Base-by-base conservation (phyloP, 345 rosid genomes). In the Orychophragmus violaceus region DNA sequence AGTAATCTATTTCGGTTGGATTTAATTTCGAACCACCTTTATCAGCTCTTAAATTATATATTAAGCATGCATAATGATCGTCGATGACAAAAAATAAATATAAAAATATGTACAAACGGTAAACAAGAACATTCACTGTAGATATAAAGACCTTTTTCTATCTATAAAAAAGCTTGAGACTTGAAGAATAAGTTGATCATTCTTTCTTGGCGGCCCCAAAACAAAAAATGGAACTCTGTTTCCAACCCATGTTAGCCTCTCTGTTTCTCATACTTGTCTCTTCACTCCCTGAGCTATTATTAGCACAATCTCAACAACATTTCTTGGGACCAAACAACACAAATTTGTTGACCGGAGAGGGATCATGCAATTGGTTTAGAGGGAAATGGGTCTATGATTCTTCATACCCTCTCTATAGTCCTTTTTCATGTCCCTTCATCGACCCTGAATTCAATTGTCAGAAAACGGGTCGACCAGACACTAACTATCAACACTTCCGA, bases 321-420 rank as follows among this genome's bases (percentile, higher is more conserved):
- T 56, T 72, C 21, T 54, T 46, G 24, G 61, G 63, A 74, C 77
- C 60, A 49, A 67, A 67, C 62, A 59, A 19, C 68, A 72, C 77
- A 65, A 65, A 5, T 8, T 50, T 66, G 14, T 59, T 66, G 68
- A 50, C 23, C 1, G 59, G 8, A 54, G 46, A 57, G 33, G 22
- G 68, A 5, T 49, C 59, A 52, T 89, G 95, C 32, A 73, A 89
- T 71, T 22, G 79, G 70, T 83, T 79, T 46, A 61, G 78, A 71
- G 98, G 96, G 19, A 86, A 78, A 54, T 92, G 98, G 96, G 82
- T 83, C 1, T 69, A 72, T 72, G 96, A 92, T 68, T 2, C 66
- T 44, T 81, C 89, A 44, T 86, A 81, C 66, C 96, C 95, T 49
- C 84, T 83, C 42, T 92, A 87, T 45, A 60, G 81, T 61, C 72